Conservation (phyloP, 2,329 filamentous ascomycete genomes). For the Furcasterigmium sp. region DNA sequence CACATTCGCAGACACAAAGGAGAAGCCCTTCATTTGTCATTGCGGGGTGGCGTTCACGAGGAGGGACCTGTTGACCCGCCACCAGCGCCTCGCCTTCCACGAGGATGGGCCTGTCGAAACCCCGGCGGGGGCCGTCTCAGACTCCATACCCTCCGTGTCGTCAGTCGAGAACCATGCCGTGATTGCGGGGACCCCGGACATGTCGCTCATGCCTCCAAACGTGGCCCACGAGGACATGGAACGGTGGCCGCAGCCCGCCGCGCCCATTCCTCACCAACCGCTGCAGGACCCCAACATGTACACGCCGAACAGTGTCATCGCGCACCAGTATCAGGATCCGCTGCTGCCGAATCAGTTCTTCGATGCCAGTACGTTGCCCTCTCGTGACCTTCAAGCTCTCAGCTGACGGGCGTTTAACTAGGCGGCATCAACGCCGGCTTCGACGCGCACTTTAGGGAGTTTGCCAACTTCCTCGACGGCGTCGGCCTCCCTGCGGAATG, state of each 20-base stretch:
- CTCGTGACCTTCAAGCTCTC: not conserved
- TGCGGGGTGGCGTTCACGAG: conserved; percentile 39
- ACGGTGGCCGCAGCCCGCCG: not conserved
- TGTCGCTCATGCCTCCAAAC: not conserved
- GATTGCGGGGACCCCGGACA: not conserved
- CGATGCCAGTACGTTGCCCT: conserved; percentile 12
- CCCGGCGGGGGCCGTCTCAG: not conserved
- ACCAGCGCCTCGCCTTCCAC: conserved; percentile 33
- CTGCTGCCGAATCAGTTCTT: conserved; percentile 17
- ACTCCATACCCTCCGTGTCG: not conserved
- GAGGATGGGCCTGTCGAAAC: conserved; percentile 15
- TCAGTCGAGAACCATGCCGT: not conserved
- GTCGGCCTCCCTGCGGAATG: conserved; percentile 30
- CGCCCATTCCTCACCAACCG: conserved; percentile 3
- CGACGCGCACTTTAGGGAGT: conserved; percentile 28
- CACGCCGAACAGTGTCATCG: not conserved
- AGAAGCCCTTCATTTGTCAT: conserved; percentile 39
- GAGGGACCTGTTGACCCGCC: conserved; percentile 37
- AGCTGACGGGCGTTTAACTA: not conserved
- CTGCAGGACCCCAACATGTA: not conserved
- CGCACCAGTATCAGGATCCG: conserved; percentile 18
- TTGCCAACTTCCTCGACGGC: conserved; percentile 30
- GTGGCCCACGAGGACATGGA: not conserved
- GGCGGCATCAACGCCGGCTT: conserved; percentile 10
- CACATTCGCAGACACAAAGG: conserved; percentile 33